phyloP scores from a whole-genome alignment of 75 land plant species.

The Pinus albicaulis region DNA sequence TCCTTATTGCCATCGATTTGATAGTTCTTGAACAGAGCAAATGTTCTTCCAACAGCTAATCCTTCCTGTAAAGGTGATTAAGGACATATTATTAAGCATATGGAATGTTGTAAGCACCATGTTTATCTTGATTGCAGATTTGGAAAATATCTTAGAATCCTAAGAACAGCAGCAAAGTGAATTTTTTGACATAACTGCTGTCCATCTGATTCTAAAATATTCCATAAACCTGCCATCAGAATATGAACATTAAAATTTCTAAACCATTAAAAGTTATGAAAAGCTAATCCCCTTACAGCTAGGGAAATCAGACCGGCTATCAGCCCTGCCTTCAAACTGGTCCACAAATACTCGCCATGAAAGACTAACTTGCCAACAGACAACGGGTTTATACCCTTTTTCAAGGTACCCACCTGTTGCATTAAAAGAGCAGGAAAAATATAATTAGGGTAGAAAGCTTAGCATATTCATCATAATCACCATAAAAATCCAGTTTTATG shows the following conservation, averaged over 20 bases:
- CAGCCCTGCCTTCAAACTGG: slow-evolving; percentile 1
- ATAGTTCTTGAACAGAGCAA: slow-evolving; percentile 40
- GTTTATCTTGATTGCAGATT: too few relatives aligned
- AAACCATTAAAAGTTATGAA: neutral
- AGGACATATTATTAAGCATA: too few relatives aligned
- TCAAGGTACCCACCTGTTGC: slow-evolving; percentile 20
- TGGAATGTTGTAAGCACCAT: too few relatives aligned
- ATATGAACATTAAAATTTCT: neutral
- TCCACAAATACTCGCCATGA: slow-evolving; percentile 7
- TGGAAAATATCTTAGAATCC: too few relatives aligned
- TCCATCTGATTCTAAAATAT: too few relatives aligned
- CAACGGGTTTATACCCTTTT: slow-evolving; percentile 34
- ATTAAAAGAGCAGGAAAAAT: neutral
- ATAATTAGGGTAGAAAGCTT: neutral
- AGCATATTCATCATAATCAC: neutral
- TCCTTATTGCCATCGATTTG: slow-evolving; percentile 55
- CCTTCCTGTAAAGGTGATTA: slow-evolving; percentile 22
- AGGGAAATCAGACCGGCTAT: slow-evolving; percentile 23
- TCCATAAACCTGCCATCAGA: too few relatives aligned
- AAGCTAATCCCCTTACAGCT: slow-evolving; percentile 14
- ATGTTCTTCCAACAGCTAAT: slow-evolving; percentile 44
- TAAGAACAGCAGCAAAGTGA: too few relatives aligned
- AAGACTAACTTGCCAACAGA: slow-evolving; percentile 10
- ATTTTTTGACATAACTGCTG: too few relatives aligned
- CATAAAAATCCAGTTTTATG: neutral